Evolutionary conservation across 257 asterid species (phyloP).

Genomic region (Misopates orontium): DNA sequence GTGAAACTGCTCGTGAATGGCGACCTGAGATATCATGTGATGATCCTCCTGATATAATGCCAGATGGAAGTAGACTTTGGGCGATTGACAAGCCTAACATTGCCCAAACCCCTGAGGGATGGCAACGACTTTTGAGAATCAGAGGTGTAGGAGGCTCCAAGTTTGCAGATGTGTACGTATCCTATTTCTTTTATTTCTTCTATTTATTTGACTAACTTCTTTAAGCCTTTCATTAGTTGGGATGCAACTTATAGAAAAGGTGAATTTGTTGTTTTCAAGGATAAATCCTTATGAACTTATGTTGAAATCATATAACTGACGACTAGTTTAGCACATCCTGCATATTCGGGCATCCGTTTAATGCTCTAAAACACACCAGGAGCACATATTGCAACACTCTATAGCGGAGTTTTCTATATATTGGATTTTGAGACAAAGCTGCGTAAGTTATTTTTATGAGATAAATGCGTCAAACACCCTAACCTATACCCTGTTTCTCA

Average conservation of each 20-base stretch:
- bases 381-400: background rate
- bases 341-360: background rate
- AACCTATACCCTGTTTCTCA: no score
- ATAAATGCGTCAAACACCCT: no score
- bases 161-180: slow-evolving; percentile 89
- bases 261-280: background rate
- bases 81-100: slow-evolving; percentile 88
- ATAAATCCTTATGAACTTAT: background rate
- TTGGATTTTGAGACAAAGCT: background rate
- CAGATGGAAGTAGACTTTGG: slow-evolving; percentile 87
- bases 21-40: slow-evolving; percentile 64
- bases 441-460: no score
- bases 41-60: slow-evolving; percentile 67
- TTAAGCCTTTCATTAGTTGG: background rate
- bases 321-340: slow-evolving; percentile 4
- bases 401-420: background rate
- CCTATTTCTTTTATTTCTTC: slow-evolving; percentile 3
- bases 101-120: slow-evolving; percentile 78
- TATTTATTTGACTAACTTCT: background rate
- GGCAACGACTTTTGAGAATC: slow-evolving; percentile 75
- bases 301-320: background rate
- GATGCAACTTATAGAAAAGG: slow-evolving; percentile 4
- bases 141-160: slow-evolving; percentile 83
- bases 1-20: slow-evolving; percentile 77
- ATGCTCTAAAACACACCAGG: background rate